phyloP scores from a whole-genome alignment of 768 basidiomycete species.

The Xerocomellus intermedius region DNA sequence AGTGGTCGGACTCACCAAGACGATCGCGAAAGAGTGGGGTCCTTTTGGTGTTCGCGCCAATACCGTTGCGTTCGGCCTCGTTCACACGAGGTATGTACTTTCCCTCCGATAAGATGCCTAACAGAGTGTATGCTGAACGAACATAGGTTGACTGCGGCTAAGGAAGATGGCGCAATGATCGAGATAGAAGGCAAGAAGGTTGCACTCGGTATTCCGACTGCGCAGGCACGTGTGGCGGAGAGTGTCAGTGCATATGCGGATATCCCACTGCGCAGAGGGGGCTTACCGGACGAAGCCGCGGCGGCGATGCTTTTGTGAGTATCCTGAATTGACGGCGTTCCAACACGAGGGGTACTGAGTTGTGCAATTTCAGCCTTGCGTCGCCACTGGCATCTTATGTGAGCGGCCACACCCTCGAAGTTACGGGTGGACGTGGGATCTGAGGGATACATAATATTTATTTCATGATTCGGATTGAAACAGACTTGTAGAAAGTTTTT shows the following conservation, averaged over 20 bases:
- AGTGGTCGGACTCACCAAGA: slow-evolving; percentile 79
- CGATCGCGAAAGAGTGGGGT: slow-evolving; percentile 88
- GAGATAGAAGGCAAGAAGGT: slow-evolving; percentile 84
- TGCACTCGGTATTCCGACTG: slow-evolving; percentile 73
- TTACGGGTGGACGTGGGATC: slow-evolving; percentile 79
- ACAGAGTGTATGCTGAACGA: slow-evolving; percentile 1
- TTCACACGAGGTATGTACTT: slow-evolving; percentile 72
- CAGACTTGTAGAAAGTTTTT: too few species aligned
- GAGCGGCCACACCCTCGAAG: slow-evolving; percentile 79
- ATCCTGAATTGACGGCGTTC: background rate
- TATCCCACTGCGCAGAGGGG: slow-evolving; percentile 70
- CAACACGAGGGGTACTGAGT: slow-evolving; percentile 3
- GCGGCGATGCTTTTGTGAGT: slow-evolving; percentile 74
- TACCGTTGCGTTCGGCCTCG: slow-evolving; percentile 73
- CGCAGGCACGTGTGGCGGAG: slow-evolving; percentile 38
- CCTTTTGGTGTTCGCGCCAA: slow-evolving; percentile 79
- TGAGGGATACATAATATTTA: slow-evolving; percentile 27
- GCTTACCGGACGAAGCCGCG: slow-evolving; percentile 74
- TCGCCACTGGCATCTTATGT: slow-evolving; percentile 81
- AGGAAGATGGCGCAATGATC: slow-evolving; percentile 73
- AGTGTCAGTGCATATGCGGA: slow-evolving; percentile 42
- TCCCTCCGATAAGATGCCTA: background rate
- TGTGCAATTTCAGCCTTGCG: slow-evolving; percentile 50
- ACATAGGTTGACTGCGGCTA: slow-evolving; percentile 68
- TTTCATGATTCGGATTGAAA: background rate